Evolutionary conservation across 805 yeast species (phyloP).

Genomic region (Suhomyces vadensis): DNA sequence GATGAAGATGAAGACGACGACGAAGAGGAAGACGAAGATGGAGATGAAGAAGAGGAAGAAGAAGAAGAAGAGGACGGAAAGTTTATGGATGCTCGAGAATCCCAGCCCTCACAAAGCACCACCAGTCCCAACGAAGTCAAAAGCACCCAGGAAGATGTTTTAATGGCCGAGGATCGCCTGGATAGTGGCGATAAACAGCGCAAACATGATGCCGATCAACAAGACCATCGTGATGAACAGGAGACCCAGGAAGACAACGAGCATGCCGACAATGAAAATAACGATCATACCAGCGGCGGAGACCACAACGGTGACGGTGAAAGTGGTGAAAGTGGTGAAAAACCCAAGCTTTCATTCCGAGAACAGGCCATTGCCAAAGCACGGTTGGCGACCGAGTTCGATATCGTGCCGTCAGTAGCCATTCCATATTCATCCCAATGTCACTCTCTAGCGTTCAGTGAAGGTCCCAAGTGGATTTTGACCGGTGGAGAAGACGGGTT

Average conservation of each 20-base stretch:
- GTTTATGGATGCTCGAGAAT: slow-evolving; percentile 11
- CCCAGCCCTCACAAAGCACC: slow-evolving; percentile 1
- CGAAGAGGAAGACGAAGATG: slow-evolving; percentile 15
- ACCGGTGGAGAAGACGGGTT: slow-evolving; percentile 97
- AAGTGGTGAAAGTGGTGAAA: slow-evolving; percentile 3
- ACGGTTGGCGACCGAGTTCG: slow-evolving; percentile 54
- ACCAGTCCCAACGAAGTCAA: slow-evolving; percentile 14
- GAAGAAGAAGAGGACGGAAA: slow-evolving; percentile 18
- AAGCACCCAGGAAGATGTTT: slow-evolving; percentile 20
- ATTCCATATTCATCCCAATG: slow-evolving; percentile 80
- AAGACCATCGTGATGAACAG: not conserved
- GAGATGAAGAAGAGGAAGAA: slow-evolving; percentile 17
- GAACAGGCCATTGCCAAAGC: slow-evolving; percentile 44
- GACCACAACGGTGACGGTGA: slow-evolving; percentile 5
- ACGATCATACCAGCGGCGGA: slow-evolving; percentile 8
- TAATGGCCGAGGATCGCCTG: slow-evolving; percentile 17
- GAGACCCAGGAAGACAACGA: slow-evolving; percentile 6
- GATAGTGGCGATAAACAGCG: slow-evolving; percentile 12
- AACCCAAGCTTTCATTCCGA: slow-evolving; percentile 18
- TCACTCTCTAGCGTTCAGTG: slow-evolving; percentile 73
- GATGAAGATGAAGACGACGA: slow-evolving; percentile 20
- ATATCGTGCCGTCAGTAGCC: slow-evolving; percentile 82
- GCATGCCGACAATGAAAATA: slow-evolving; percentile 6
- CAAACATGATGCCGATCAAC: slow-evolving; percentile 1
- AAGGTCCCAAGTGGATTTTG: slow-evolving; percentile 82